Percentiles rank a stretch among this genome's conserved stretches.
Conservation (phyloP, 116 monocot species). For the Phalaenopsis hybrid region DNA sequence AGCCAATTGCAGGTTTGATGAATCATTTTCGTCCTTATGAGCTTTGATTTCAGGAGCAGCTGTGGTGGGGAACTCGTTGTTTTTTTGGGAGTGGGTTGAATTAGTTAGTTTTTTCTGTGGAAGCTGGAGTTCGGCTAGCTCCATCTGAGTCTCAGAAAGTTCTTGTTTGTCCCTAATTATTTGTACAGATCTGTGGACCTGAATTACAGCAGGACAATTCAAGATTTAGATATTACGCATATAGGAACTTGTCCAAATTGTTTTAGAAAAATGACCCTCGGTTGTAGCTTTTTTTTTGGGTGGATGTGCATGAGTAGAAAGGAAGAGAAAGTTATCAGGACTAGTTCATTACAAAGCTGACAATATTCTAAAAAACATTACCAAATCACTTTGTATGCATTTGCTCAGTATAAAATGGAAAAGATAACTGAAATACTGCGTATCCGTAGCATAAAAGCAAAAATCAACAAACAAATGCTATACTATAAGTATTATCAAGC, state of each 20-base stretch:
- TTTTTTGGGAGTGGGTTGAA: conserved; percentile 13
- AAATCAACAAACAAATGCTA: too few species aligned
- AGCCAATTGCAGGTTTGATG: conserved; percentile 55
- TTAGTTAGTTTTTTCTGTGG: conserved; percentile 41
- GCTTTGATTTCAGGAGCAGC: conserved; percentile 37
- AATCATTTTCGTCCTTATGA: conserved; percentile 26
- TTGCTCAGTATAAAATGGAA: too few species aligned
- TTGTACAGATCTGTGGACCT: conserved; percentile 89
- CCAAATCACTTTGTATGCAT: too few species aligned
- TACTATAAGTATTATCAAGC: too few species aligned
- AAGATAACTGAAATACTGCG: too few species aligned
- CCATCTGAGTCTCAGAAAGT: conserved; percentile 80
- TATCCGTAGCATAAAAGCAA: too few species aligned
- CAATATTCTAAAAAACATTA: too few species aligned
- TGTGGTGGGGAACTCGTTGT: conserved; percentile 15
- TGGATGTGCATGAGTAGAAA: too few species aligned
- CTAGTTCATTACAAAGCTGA: too few species aligned
- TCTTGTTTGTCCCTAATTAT: conserved; percentile 93
- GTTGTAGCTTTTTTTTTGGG: too few species aligned
- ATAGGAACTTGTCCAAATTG: not conserved
- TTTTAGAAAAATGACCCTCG: not conserved
- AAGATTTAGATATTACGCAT: not conserved
- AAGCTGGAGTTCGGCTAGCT: conserved; percentile 69
- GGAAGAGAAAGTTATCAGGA: too few species aligned
- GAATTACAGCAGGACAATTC: not conserved